Evolutionary conservation across 805 yeast species (phyloP).

Genomic region (Ogataea polymorpha): DNA sequence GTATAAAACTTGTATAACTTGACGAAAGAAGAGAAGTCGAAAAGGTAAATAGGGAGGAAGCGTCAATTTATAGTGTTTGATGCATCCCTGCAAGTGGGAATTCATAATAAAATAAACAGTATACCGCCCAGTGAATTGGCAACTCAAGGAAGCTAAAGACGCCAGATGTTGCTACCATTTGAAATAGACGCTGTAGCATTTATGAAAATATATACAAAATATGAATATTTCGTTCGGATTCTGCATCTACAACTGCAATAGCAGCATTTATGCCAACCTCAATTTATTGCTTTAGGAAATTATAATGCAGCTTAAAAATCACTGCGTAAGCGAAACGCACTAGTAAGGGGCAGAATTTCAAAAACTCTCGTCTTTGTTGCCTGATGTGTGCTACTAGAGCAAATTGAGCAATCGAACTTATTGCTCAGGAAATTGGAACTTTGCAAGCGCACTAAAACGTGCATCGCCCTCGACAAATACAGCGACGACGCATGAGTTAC

Average conservation of each 20-base stretch:
- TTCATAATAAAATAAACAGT: neutral
- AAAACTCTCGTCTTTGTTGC: neutral
- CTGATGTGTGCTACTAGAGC: neutral
- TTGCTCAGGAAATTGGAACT: neutral
- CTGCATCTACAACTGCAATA: slow-evolving; percentile 3
- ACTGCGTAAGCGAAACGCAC: slow-evolving; percentile 7
- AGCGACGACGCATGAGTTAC: neutral
- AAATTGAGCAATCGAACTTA: neutral
- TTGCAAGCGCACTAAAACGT: neutral
- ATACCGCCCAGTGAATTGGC: neutral
- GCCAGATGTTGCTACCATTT: slow-evolving; percentile 2
- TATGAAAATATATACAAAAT: no score
- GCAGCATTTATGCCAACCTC: slow-evolving; percentile 2
- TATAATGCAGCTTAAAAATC: neutral
- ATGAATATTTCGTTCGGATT: neutral
- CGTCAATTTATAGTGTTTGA: slow-evolving; percentile 6
- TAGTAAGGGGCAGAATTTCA: neutral
- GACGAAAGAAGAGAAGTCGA: slow-evolving; percentile 2
- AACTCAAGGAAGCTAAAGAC: neutral
- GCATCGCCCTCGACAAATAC: neutral
- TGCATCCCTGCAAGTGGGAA: slow-evolving; percentile 1
- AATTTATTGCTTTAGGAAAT: slow-evolving; percentile 2
- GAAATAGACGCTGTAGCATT: neutral
- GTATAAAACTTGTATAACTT: slow-evolving; percentile 1
- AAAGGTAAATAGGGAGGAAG: slow-evolving; percentile 4